Evolutionary conservation across 169 alveolate genomes (phyloP).

Genomic region (Prorocentrum cordatum): DNA sequence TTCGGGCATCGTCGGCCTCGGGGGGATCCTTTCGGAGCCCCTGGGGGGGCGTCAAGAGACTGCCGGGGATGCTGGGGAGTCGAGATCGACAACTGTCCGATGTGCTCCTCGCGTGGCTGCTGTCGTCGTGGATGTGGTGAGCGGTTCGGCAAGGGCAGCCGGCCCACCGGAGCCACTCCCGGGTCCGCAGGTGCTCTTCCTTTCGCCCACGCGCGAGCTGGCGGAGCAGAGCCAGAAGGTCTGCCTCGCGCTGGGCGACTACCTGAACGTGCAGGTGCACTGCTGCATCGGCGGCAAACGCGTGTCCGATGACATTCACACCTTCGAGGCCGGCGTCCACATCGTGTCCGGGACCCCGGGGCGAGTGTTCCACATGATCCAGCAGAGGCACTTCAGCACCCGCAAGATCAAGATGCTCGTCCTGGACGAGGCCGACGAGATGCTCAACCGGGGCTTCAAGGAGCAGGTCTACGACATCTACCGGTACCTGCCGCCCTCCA

Average conservation of each 20-base stretch:
- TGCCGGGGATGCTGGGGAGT: too few species aligned
- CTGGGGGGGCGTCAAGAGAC: too few species aligned
- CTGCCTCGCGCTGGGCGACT: slow-evolving; percentile 95
- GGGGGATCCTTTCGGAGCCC: too few species aligned
- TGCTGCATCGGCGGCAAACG: slow-evolving; percentile 95
- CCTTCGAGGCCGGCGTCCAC: slow-evolving; percentile 94
- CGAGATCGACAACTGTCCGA: too few species aligned
- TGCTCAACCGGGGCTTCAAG: slow-evolving; percentile 81
- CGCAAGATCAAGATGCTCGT: slow-evolving; percentile 87
- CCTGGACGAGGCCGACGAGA: slow-evolving; percentile 99
- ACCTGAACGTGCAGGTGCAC: slow-evolving; percentile 89
- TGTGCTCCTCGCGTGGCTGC: too few species aligned
- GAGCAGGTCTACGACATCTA: slow-evolving; percentile 90
- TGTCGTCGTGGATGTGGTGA: too few species aligned
- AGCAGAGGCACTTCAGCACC: slow-evolving; percentile 90
- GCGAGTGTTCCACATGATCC: slow-evolving; percentile 96
- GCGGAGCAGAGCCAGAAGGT: slow-evolving; percentile 96
- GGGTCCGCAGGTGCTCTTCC: slow-evolving; percentile 84
- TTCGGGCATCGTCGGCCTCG: too few species aligned
- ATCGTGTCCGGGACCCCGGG: slow-evolving; percentile 86
- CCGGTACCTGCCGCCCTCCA: slow-evolving; percentile 92
- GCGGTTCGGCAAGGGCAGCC: too few species aligned
- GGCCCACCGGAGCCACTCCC: too few species aligned
- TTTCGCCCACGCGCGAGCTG: slow-evolving; percentile 95
- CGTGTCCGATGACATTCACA: slow-evolving; percentile 92